These are phyloP conservation scores for Fusarium udum DNA, from an alignment of 2,329 filamentous ascomycete species.

Conservation along the genomic window DNA sequence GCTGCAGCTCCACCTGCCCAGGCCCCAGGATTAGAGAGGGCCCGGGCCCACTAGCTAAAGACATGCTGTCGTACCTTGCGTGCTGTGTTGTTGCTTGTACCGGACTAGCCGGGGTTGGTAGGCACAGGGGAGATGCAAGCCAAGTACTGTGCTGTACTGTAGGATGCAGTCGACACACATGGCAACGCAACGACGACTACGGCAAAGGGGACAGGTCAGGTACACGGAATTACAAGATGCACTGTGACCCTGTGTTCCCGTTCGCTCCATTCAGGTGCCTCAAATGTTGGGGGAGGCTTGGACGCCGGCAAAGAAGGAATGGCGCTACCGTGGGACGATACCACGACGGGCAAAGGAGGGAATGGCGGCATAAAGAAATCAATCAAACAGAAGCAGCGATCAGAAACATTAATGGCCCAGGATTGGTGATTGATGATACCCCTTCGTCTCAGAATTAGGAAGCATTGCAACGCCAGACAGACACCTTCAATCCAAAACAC, in stretches of 20 bases:
- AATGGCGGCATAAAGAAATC: conserved; percentile 34
- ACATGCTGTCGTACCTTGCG: conserved; percentile 30
- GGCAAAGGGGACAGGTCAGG: conserved; percentile 5
- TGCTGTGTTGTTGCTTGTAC: conserved; percentile 32
- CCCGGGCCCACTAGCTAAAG: conserved; percentile 2
- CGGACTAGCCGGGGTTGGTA: conserved; percentile 23
- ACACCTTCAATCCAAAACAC: conserved; percentile 29
- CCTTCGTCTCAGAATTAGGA: conserved; percentile 36
- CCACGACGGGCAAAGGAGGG: conserved; percentile 30
- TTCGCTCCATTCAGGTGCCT: conserved; percentile 9
- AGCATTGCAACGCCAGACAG: conserved; percentile 27
- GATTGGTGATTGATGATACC: conserved; percentile 32
- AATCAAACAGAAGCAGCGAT: conserved; percentile 31
- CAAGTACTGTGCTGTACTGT: not conserved
- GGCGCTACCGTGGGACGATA: conserved; percentile 43
- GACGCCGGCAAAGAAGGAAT: conserved; percentile 29
- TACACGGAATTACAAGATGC: not conserved
- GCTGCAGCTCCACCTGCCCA: not conserved
- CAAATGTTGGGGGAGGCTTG: conserved; percentile 28
- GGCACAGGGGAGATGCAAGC: conserved; percentile 15
- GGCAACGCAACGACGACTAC: conserved; percentile 14
- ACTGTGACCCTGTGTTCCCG: conserved; percentile 26
- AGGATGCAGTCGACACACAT: not conserved
- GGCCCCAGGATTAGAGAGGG: conserved; percentile 3
- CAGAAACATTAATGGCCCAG: conserved; percentile 30